Conservation (phyloP, 2,329 filamentous ascomycete genomes). For the Colletotrichum tofieldiae region DNA sequence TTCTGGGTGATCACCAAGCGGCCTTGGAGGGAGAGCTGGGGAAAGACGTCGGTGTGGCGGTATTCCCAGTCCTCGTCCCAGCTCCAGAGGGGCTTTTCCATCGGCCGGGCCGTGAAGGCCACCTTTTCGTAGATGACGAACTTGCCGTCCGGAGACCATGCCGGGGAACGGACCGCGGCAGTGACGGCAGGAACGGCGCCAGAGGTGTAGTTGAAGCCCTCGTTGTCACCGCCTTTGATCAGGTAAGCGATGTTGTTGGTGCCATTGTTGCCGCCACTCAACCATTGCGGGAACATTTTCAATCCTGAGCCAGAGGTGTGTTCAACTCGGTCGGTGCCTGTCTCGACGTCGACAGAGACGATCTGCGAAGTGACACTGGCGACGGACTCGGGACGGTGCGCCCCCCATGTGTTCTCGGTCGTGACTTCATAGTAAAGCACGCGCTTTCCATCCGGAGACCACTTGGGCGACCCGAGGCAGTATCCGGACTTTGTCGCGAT, state of each 20-base stretch:
- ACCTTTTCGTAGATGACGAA: slow-evolving; percentile 35
- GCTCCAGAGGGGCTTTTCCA: slow-evolving; percentile 35
- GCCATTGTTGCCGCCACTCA: not conserved
- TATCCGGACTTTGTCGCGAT: slow-evolving; percentile 22
- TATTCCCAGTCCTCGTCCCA: slow-evolving; percentile 38
- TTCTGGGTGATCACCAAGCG: slow-evolving; percentile 32
- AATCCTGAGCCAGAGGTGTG: slow-evolving; percentile 25
- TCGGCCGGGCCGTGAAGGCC: slow-evolving; percentile 27
- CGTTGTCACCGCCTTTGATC: slow-evolving; percentile 31
- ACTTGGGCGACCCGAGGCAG: slow-evolving; percentile 33
- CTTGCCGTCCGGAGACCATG: slow-evolving; percentile 35
- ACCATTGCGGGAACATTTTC: slow-evolving; percentile 34
- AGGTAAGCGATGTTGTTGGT: slow-evolving; percentile 30
- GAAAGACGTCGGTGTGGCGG: slow-evolving; percentile 36
- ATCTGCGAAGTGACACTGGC: slow-evolving; percentile 28
- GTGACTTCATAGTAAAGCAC: slow-evolving; percentile 32
- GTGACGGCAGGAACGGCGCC: slow-evolving; percentile 10
- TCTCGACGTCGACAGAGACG: slow-evolving; percentile 34
- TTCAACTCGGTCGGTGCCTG: slow-evolving; percentile 26
- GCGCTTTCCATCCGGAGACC: slow-evolving; percentile 26
- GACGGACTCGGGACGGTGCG: slow-evolving; percentile 31
- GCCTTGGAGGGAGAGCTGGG: slow-evolving; percentile 32
- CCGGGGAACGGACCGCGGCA: slow-evolving; percentile 30
- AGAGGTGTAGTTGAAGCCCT: slow-evolving; percentile 33
- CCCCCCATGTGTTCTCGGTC: slow-evolving; percentile 31